Evolutionary conservation across 352 stramenopile species (phyloP), one percentile per base, ranked within the genome.

Genomic region (Peronospora destructor): DNA sequence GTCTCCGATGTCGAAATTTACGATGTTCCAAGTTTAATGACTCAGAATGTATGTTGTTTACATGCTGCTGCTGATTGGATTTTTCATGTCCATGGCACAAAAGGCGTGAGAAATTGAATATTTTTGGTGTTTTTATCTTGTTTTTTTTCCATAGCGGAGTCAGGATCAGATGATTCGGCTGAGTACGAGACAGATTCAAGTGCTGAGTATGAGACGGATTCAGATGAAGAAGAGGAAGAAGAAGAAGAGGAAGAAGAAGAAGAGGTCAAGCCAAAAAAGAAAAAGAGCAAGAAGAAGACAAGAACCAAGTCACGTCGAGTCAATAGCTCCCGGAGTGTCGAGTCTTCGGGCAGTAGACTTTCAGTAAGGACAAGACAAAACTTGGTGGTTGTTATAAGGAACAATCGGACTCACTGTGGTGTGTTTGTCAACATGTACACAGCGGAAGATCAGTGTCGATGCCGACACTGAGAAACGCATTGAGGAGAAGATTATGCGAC

Each of bases 1-100:
- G 82, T 45, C 65, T 93, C 19, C 79, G 77, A 8, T 93, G 82
- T 59, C 73, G 79, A 17, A 93, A 93, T 48, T 62, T 93, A 47
- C 80, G 82, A 5, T 93, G 77, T 61, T 90, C 82, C 51, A 93
- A 93, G 64, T 93, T 93, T 38, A 91, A 93, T 56, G 82, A 93
- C 69, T 88, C 78, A 44, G 80, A 91, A 43, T 91, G 80, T 91
- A 82, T 44, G 79, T 1, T 4, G 4, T 26, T 26, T 26, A 26
- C 23, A 6, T 26, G 23, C 23, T 26, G 23, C 23, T 26, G 23
- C n/a, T n/a, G 4, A 6, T 4, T 4, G 23, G 5, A n/a, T n/a
- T 26, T 26, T 26, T 6, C 3, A 26, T 26, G 23, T 4, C 23
- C 2, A 26, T 26, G 23, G 23, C 23, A 26, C 0, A 26, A 26